phyloP scores from a whole-genome alignment of 1,284 basidiomycete genomes.

The Grifola frondosa region DNA sequence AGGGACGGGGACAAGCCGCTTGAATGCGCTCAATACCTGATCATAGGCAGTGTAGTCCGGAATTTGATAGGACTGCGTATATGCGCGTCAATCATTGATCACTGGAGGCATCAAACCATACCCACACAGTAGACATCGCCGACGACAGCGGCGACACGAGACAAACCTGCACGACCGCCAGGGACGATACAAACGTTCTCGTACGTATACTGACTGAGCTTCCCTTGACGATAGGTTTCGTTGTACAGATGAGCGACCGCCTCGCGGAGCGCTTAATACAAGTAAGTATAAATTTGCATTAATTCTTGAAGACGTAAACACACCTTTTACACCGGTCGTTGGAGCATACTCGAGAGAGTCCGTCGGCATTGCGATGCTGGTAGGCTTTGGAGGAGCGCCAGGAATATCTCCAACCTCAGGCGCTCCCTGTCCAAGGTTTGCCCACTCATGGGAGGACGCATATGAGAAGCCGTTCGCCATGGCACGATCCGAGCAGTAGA shows the following conservation, averaged over 20 bases:
- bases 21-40: conserved; percentile 87
- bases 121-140: conserved; percentile 78
- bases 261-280: conserved; percentile 48
- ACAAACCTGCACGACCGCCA: conserved; percentile 86
- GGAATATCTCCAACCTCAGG: conserved; percentile 88
- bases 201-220: conserved; percentile 80
- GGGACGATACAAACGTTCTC: conserved; percentile 93
- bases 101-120: conserved; percentile 5
- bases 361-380: conserved; percentile 58
- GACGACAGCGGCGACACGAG: conserved; percentile 88
- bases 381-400: conserved; percentile 66
- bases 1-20: conserved; percentile 85
- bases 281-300: conserved; percentile 16
- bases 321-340: conserved; percentile 87
- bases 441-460: conserved; percentile 76
- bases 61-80: conserved; percentile 72
- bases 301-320: conserved; percentile 6
- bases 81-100: conserved; percentile 14
- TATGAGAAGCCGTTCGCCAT: conserved; percentile 89
- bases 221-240: conserved; percentile 78
- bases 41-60: conserved; percentile 89
- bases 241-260: conserved; percentile 89
- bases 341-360: conserved; percentile 92
- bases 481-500: conserved; percentile 86
- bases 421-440: conserved; percentile 84